These are phyloP conservation scores for Zymoseptoria ardabiliae DNA, from an alignment of 2,329 filamentous ascomycete species.

Conservation along the genomic window DNA sequence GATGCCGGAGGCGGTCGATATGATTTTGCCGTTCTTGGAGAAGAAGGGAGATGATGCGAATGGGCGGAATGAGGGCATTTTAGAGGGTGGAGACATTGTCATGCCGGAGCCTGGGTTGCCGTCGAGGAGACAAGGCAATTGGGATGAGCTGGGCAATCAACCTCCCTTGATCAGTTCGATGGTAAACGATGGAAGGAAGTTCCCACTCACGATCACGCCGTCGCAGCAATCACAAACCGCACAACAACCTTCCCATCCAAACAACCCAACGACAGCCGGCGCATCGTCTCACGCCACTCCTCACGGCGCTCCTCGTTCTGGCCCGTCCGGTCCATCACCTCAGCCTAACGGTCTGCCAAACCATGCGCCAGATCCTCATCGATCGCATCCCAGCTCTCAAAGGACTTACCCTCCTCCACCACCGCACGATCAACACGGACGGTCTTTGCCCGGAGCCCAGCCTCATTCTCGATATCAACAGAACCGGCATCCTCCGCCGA, in stretches of 20 bases:
- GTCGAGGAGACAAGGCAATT: background rate
- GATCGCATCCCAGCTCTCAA: background rate
- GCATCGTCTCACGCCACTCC: background rate
- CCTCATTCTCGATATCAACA: background rate
- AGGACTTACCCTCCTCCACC: background rate
- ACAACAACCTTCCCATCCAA: background rate
- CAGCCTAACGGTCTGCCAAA: background rate
- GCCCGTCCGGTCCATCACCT: background rate
- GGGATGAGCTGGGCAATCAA: background rate
- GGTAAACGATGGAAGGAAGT: background rate
- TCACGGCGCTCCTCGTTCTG: background rate
- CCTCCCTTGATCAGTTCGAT: background rate
- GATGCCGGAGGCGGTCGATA: slow-evolving; percentile 13
- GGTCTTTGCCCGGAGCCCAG: background rate
- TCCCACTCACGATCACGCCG: background rate
- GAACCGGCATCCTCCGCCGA: background rate
- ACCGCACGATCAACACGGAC: background rate
- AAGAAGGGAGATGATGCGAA: background rate
- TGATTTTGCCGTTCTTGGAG: slow-evolving; percentile 12
- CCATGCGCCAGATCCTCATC: background rate
- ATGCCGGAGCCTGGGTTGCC: slow-evolving; percentile 7
- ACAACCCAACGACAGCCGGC: background rate
- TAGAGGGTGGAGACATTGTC: slow-evolving; percentile 11
- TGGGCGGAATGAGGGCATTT: slow-evolving; percentile 1
- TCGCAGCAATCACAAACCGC: background rate